Percentiles rank a stretch among this genome's conserved stretches.
Conservation (phyloP, 768 basidiomycete species). For the Russula virescens region DNA sequence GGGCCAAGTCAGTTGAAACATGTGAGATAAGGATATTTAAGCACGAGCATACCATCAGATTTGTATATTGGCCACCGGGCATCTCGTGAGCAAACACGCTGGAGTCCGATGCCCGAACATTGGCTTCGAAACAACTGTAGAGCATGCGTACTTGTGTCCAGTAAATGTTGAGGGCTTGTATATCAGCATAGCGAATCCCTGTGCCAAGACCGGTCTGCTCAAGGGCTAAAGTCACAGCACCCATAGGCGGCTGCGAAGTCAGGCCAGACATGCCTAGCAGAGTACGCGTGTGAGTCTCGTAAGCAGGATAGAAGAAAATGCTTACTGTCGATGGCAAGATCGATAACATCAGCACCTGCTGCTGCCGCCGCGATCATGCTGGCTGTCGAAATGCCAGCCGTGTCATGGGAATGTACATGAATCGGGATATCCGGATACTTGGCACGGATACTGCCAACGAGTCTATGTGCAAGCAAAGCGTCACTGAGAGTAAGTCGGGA, state of each 20-base stretch:
- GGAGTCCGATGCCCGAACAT: constrained; percentile 94
- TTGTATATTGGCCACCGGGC: constrained; percentile 96
- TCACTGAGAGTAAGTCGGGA: constrained; percentile 3
- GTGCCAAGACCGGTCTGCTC: constrained; percentile 93
- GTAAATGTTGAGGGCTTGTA: constrained; percentile 94
- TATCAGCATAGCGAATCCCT: constrained; percentile 94
- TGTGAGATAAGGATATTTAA: constrained; percentile 18
- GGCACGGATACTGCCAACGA: constrained; percentile 91
- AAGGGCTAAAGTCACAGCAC: constrained; percentile 88
- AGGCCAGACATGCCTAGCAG: constrained; percentile 89
- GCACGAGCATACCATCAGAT: constrained; percentile 70
- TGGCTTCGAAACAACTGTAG: constrained; percentile 97
- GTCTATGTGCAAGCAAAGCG: constrained; percentile 38
- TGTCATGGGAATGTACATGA: constrained; percentile 99
- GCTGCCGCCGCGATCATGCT: constrained; percentile 94
- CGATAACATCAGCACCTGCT: constrained; percentile 97
- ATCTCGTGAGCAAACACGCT: constrained; percentile 99
- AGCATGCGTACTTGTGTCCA: constrained; percentile 97
- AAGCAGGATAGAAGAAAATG: constrained; percentile 10
- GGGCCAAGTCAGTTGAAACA: constrained; percentile 20
- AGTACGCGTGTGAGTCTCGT: constrained; percentile 21
- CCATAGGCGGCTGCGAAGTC: constrained; percentile 99
- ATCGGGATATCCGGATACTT: constrained; percentile 97
- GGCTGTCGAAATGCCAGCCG: constrained; percentile 96
- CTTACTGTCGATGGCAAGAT: constrained; percentile 97